Percentiles rank a stretch among this genome's conserved stretches.
Conservation (phyloP, 2,329 filamentous ascomycete species). For the Atkinsonella hypoxylon region DNA sequence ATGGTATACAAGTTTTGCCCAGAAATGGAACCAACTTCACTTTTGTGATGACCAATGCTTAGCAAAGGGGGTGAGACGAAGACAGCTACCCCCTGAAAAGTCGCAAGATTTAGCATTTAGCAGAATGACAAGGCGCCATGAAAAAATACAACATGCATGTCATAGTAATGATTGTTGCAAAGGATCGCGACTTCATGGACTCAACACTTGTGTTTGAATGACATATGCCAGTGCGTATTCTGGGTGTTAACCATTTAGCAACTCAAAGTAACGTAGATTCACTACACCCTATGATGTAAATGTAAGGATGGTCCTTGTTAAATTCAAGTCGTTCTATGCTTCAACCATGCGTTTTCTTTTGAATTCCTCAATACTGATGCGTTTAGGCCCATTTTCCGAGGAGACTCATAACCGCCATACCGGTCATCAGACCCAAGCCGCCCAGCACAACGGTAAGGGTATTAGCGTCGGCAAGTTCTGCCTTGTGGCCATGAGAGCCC, state of each 20-base stretch:
- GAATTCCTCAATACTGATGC: neutral
- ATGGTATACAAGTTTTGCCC: constrained; percentile 23
- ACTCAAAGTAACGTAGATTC: neutral
- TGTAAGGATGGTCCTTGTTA: neutral
- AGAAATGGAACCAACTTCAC: constrained; percentile 18
- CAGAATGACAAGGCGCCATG: neutral
- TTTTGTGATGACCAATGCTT: neutral
- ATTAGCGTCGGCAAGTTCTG: constrained; percentile 41
- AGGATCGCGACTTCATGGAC: neutral
- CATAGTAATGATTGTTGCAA: neutral
- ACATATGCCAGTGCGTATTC: neutral
- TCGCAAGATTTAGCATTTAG: neutral
- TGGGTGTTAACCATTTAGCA: neutral
- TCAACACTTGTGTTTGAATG: neutral
- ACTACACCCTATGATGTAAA: neutral
- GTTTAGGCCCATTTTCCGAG: constrained; percentile 62
- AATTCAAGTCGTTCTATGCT: neutral
- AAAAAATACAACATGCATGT: too few relatives aligned
- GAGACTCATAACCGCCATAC: constrained; percentile 58
- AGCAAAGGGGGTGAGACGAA: neutral
- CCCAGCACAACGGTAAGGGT: constrained; percentile 36
- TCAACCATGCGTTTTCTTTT: neutral
- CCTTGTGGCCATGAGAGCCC: constrained; percentile 25
- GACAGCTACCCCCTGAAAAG: neutral
- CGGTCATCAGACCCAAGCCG: constrained; percentile 41